Percentiles rank a stretch among this genome's conserved stretches.
These are phyloP conservation scores for Apophysomyces variabilis DNA, from an alignment of 371 early-diverging fungal genomes.

Conservation along the genomic window DNA sequence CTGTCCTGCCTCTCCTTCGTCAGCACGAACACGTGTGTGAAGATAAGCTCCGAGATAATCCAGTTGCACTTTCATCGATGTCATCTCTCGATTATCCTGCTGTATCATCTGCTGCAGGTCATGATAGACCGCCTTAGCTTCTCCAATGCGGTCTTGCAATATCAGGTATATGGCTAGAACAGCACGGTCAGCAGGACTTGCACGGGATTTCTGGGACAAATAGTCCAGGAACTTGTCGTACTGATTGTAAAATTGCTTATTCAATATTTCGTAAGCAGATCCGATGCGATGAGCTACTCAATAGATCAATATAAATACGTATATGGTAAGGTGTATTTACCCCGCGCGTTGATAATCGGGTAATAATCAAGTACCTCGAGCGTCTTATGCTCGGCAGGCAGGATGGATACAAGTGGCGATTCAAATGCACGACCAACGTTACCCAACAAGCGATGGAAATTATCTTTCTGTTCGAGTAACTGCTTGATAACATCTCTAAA, in stretches of 20 bases:
- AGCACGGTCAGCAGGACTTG: conserved; percentile 38
- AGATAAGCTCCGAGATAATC: conserved; percentile 62
- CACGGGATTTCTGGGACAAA: conserved; percentile 35
- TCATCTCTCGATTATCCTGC: conserved; percentile 6
- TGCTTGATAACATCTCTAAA: conserved; percentile 33
- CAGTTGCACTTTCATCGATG: conserved; percentile 42
- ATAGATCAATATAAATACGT: neutral
- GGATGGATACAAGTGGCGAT: conserved; percentile 37
- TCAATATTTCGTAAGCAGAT: conserved; percentile 34
- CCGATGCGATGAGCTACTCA: conserved; percentile 20
- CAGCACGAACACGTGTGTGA: conserved; percentile 43
- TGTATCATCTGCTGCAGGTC: conserved; percentile 1
- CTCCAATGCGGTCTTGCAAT: conserved; percentile 60
- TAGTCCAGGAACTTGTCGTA: conserved; percentile 50
- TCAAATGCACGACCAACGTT: conserved; percentile 44
- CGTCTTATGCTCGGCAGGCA: conserved; percentile 11
- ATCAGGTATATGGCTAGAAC: conserved; percentile 50
- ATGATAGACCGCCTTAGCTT: conserved; percentile 43
- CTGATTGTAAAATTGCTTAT: conserved; percentile 45
- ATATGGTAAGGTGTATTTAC: conserved; percentile 26
- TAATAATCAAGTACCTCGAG: conserved; percentile 48
- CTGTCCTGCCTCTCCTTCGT: conserved; percentile 12
- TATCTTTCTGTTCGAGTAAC: conserved; percentile 22
- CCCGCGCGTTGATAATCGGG: conserved; percentile 58
- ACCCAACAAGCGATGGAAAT: conserved; percentile 17